Percentiles rank a stretch among this genome's conserved stretches.
These are phyloP conservation scores for Rhizopogon vesiculosus DNA, from an alignment of 768 basidiomycete genomes.

Conservation along the genomic window DNA sequence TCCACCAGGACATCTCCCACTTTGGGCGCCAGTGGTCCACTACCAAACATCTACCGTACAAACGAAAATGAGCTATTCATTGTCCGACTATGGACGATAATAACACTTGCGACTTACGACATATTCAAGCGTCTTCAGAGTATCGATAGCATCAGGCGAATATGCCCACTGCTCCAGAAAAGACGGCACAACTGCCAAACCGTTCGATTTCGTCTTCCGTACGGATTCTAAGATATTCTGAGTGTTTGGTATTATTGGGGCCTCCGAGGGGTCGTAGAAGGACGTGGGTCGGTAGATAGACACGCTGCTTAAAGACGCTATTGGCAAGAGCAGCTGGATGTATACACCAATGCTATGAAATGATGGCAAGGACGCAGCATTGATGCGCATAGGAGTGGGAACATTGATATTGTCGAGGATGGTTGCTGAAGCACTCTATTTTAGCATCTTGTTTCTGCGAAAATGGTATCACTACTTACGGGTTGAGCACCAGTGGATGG, in stretches of 20 bases:
- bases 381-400: background rate
- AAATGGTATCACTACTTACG: constrained; percentile 20
- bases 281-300: constrained; percentile 17
- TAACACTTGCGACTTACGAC: constrained; percentile 13
- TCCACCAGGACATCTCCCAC: constrained; percentile 29
- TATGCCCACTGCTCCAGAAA: constrained; percentile 20
- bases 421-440: constrained; percentile 2
- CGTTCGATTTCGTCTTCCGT: constrained; percentile 7
- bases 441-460: background rate
- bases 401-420: constrained; percentile 5
- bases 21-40: constrained; percentile 32
- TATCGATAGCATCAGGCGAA: constrained; percentile 12
- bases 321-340: constrained; percentile 11
- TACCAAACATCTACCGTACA: constrained; percentile 24
- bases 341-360: constrained; percentile 16
- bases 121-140: constrained; percentile 9
- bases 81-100: too few species aligned
- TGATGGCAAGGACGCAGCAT: constrained; percentile 13
- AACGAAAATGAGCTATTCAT: background rate
- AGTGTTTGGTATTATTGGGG: constrained; percentile 16
- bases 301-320: constrained; percentile 9
- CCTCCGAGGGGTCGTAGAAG: constrained; percentile 6
- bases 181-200: constrained; percentile 12
- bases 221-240: constrained; percentile 17
- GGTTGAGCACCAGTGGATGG: constrained; percentile 29